Evolutionary conservation across 768 basidiomycete species (phyloP), one percentile per base, ranked within the genome.

Genomic region (Rhodosporidiobolus sp.): DNA sequence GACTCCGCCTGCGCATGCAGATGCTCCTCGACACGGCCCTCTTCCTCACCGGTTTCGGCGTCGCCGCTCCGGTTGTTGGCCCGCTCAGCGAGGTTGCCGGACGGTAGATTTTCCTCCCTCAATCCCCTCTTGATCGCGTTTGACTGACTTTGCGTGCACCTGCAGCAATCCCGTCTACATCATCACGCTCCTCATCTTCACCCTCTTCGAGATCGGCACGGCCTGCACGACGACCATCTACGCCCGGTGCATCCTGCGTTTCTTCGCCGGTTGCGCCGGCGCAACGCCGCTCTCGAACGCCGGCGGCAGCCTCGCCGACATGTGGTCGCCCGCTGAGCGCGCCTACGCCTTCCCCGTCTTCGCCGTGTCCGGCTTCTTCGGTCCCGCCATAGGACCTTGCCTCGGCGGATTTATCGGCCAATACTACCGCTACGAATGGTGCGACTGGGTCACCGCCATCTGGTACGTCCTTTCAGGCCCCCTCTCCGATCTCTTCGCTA

Each of bases 141-240:
- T 30, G 35, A 46, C n/a, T n/a, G n/a, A n/a, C n/a, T 2, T 4
- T 3, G 20, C 28, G 17, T n/a, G 6, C 17, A 8, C 3, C 6
- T 14, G 8, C 63, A 70, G 69, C 30, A 72, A 63, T 9, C 60
- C 61, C 1, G 49, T 72, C 30, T 67, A 72, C 65, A 38, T 67
- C 55, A 14, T 63, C 55, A 63, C 70, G 28, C 38, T 67, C 48
- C 4, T 46, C 9, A 20, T 63, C 49, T 62, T 72, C 49, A 9
- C 45, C 9, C 30, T 67, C 5, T 54, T 67, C 26, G 56, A 67
- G 26, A 19, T 72, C 49, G 61, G 65, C n/a, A 30, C 43, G 11
- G 65, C 65, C 10, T 48, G 30, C 16, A 63, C 70, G 8, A 20
- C 20, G 17, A 67, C 66, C 17, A 53, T 72, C 45, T 12, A 30